Conservation (phyloP, 371 early-diverging fungal genomes). For the Chytridium lagenaria region DNA sequence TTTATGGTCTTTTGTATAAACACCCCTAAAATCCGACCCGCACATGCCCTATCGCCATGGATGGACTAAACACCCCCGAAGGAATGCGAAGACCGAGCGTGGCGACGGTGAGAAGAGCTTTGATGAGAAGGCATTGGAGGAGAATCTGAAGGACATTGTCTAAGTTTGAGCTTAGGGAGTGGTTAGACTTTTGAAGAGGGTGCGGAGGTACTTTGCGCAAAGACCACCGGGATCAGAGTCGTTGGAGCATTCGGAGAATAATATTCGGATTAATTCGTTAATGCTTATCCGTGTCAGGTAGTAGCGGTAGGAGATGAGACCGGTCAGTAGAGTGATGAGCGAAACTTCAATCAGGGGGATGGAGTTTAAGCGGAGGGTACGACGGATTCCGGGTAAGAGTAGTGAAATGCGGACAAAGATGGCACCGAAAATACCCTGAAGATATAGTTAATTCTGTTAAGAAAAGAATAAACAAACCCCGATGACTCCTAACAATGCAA, state of each 20-base stretch:
- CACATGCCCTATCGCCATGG: constrained; percentile 91
- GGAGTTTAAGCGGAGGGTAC: constrained; percentile 44
- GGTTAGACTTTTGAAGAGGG: no score
- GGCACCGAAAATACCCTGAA: constrained; percentile 87
- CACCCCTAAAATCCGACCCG: constrained; percentile 88
- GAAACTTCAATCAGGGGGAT: constrained; percentile 77
- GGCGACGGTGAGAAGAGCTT: constrained; percentile 37
- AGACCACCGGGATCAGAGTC: constrained; percentile 36
- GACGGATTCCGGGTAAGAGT: constrained; percentile 22
- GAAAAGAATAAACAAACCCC: constrained; percentile 66
- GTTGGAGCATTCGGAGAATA: constrained; percentile 81
- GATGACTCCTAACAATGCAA: constrained; percentile 85
- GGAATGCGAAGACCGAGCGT: constrained; percentile 65
- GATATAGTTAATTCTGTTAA: constrained; percentile 21
- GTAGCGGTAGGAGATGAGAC: constrained; percentile 76
- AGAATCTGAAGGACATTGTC: constrained; percentile 19
- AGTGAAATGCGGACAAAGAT: constrained; percentile 76
- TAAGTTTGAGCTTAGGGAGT: no score
- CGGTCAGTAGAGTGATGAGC: constrained; percentile 73
- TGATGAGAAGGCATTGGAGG: constrained; percentile 28
- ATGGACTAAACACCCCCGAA: constrained; percentile 91
- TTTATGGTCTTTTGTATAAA: constrained; percentile 11
- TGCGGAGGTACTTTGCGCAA: constrained; percentile 14
- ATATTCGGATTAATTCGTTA: constrained; percentile 73
- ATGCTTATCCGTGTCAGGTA: constrained; percentile 69